Conservation (phyloP, 805 yeast genomes). For the Huiozyma naganishii region DNA sequence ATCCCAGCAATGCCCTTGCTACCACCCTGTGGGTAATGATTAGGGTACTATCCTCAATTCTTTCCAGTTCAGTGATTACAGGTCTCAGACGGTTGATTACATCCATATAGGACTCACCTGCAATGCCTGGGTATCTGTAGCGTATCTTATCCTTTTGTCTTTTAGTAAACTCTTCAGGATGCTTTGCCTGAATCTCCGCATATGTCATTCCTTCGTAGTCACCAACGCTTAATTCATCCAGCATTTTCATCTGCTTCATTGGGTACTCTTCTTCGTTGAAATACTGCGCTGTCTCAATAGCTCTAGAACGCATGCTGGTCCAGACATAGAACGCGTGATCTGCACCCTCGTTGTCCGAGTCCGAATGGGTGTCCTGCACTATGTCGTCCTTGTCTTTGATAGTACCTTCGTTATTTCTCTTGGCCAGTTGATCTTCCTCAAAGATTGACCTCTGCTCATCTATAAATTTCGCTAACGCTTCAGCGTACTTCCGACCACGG, state of each 20-base stretch:
- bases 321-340: slow-evolving; percentile 58
- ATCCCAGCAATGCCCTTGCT: slow-evolving; percentile 75
- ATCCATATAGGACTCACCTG: slow-evolving; percentile 92
- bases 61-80: slow-evolving; percentile 81
- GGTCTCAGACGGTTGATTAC: slow-evolving; percentile 86
- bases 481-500: slow-evolving; percentile 67
- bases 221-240: slow-evolving; percentile 91
- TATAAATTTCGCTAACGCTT: slow-evolving; percentile 66
- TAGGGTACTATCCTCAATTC: slow-evolving; percentile 78
- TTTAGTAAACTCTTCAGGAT: slow-evolving; percentile 71
- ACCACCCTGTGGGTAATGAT: slow-evolving; percentile 87
- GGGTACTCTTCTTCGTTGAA: slow-evolving; percentile 69
- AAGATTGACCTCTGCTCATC: slow-evolving; percentile 59
- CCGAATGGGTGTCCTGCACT: slow-evolving; percentile 23
- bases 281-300: slow-evolving; percentile 65
- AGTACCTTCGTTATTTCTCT: slow-evolving; percentile 31
- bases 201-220: slow-evolving; percentile 88
- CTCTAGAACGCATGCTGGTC: slow-evolving; percentile 78
- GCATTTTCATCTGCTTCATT: slow-evolving; percentile 81
- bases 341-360: slow-evolving; percentile 4
- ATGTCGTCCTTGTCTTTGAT: slow-evolving; percentile 19
- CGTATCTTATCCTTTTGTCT: slow-evolving; percentile 68
- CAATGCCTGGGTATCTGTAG: slow-evolving; percentile 92
- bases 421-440: slow-evolving; percentile 40
- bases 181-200: slow-evolving; percentile 60